These are phyloP conservation scores for Dryas integrifolia DNA, from an alignment of 331 rosid genomes.

Conservation along the genomic window DNA sequence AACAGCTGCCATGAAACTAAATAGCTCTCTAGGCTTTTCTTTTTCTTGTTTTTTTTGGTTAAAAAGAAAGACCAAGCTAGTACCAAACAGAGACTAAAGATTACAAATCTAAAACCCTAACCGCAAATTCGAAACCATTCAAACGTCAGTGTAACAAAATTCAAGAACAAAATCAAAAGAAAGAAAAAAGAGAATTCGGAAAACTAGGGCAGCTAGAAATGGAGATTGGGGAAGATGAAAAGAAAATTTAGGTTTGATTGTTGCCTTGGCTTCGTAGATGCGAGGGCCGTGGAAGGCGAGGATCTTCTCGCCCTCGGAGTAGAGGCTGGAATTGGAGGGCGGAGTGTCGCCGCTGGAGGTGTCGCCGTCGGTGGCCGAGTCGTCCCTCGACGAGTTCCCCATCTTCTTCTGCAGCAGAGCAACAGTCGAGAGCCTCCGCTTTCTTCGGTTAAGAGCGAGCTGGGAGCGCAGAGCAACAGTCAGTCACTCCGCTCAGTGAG, in stretches of 20 bases:
- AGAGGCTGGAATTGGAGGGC: constrained; percentile 49
- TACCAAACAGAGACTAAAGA: background rate
- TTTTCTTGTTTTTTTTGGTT: background rate
- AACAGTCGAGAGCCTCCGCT: background rate
- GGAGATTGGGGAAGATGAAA: background rate
- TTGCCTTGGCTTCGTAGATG: constrained; percentile 92
- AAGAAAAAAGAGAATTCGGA: background rate
- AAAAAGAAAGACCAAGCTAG: background rate
- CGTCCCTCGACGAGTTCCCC: constrained; percentile 75
- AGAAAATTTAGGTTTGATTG: background rate
- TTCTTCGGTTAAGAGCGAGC: background rate
- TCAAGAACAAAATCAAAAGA: background rate
- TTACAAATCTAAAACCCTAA: constrained; percentile 20
- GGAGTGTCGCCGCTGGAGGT: constrained; percentile 61
- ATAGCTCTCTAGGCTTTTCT: background rate
- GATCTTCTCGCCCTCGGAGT: constrained; percentile 77
- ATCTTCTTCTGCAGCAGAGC: constrained; percentile 21
- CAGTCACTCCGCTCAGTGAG: constrained; percentile 9
- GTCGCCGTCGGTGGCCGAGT: constrained; percentile 64
- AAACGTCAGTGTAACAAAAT: background rate
- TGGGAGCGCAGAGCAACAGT: background rate
- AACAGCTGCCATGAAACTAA: background rate
- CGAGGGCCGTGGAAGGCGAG: constrained; percentile 90
- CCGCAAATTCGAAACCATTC: constrained; percentile 5
- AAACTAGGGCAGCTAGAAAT: background rate